Base-by-base conservation (phyloP, 1,139 yeast species). In the Kodamaea derodonti region DNA sequence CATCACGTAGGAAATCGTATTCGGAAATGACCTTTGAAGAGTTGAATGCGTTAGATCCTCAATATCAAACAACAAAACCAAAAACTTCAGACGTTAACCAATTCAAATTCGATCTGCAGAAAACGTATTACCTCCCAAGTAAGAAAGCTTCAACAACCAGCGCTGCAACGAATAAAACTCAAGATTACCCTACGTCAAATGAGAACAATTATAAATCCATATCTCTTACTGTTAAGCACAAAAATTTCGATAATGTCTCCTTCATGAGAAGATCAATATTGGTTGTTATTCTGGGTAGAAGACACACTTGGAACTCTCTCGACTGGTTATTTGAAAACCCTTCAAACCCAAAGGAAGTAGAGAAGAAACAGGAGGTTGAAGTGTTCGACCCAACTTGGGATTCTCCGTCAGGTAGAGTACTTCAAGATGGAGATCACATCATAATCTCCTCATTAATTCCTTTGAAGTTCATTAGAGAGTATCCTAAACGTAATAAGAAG, bases 21-120 rank as follows among this genome's bases (percentile, higher is more conserved):
- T 72, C 76, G 10, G 81, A 72, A 3, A 75, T 82, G 84, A 68
- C 83, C 3, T 69, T 75, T 49, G 82, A 76, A 43, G 87, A 82
- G 51, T 59, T 82, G 33, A 58, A 78, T 48, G 78, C 73, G 4
- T 54, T 80, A 48, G 88, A 80, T 53, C 67, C 75, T 2, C 84
- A 78, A 46, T 80, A 65, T 47, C 44, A 40, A 39, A 48, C 59
- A 18, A 57, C 69, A 10, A 56, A 51, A 39, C 54, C 65, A 8
- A 62, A 55, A 36, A 48, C 55, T 3, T 46, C 60, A 13, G 58
- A 65, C 33, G 51, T 68, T 32, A 60, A 61, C 37, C 53, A 59
- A 39, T 68, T 65, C 48, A 67, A 66, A 43, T 69, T 69, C 42
- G 73, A 68, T 48, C 54, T 58, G 24, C 65, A 60, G 34, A 58